Percentiles rank a stretch among this genome's conserved stretches.
Conservation (phyloP, 345 rosid species). For the Hibiscus trionum region DNA sequence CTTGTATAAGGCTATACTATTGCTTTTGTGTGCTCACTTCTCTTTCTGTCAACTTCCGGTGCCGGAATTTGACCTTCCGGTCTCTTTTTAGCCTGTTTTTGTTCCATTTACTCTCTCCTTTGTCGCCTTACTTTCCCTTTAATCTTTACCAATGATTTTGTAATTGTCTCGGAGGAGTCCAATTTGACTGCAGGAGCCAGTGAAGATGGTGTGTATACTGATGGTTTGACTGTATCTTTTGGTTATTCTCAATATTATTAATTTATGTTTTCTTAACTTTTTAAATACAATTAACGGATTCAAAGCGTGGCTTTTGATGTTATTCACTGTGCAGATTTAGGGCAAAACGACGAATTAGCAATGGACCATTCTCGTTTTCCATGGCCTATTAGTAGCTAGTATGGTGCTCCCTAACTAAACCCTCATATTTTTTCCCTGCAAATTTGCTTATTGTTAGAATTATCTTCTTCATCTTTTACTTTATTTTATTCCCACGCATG, state of each 20-base stretch:
- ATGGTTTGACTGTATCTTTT: conserved; percentile 6
- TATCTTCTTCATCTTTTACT: neutral
- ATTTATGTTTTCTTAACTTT: no score
- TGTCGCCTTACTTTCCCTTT: neutral
- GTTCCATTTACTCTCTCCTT: conserved; percentile 15
- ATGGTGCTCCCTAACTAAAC: conserved; percentile 35
- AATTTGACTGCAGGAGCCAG: neutral
- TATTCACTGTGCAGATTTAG: conserved; percentile 25
- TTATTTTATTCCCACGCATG: conserved; percentile 23
- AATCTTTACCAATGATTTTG: neutral
- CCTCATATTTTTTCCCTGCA: conserved; percentile 1
- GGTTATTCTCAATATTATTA: neutral
- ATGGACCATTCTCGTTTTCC: conserved; percentile 48
- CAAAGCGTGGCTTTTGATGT: conserved; percentile 42
- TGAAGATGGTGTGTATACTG: conserved; percentile 1
- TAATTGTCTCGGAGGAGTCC: neutral
- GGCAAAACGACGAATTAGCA: conserved; percentile 22
- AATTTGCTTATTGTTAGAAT: neutral
- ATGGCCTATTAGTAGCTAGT: conserved; percentile 18
- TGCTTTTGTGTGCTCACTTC: conserved; percentile 95
- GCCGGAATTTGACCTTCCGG: conserved; percentile 25
- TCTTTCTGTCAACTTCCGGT: conserved; percentile 87
- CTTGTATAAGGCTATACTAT: conserved; percentile 47
- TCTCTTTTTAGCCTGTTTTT: conserved; percentile 17
- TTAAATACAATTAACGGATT: conserved; percentile 15